Conservation (phyloP, 345 rosid genomes). For the Citrus inodora region DNA sequence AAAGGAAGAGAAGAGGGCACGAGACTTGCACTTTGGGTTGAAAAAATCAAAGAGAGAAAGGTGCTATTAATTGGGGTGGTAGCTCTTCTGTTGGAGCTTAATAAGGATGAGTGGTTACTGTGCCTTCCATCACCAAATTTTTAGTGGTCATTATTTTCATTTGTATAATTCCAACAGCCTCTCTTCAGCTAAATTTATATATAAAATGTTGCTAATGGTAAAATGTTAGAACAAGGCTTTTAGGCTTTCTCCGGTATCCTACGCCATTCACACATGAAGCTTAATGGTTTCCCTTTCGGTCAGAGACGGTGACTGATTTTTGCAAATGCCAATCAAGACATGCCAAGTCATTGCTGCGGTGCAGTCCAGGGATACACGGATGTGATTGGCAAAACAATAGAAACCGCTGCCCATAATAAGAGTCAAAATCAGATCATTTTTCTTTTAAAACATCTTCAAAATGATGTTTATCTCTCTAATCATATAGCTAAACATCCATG, state of each 20-base stretch:
- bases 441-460: neutral
- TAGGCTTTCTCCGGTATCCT: too few relatives aligned
- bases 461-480: neutral
- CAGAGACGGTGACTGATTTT: neutral
- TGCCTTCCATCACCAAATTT: conserved; percentile 14
- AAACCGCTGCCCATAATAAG: neutral
- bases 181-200: too few relatives aligned
- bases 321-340: neutral
- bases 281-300: neutral
- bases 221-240: too few relatives aligned
- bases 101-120: conserved; percentile 36
- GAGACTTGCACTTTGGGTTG: conserved; percentile 23
- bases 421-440: neutral
- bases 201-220: too few relatives aligned
- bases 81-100: conserved; percentile 29
- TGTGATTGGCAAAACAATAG: neutral
- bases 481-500: too few relatives aligned
- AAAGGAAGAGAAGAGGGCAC: conserved; percentile 20
- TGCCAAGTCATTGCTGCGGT: neutral
- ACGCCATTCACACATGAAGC: neutral
- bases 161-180: neutral
- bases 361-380: neutral
- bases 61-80: conserved; percentile 26
- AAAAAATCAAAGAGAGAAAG: conserved; percentile 35
- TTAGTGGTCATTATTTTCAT: conserved; percentile 38